phyloP scores from a whole-genome alignment of 2,329 filamentous ascomycete genomes.

The Penicillium sclerotiorum region DNA sequence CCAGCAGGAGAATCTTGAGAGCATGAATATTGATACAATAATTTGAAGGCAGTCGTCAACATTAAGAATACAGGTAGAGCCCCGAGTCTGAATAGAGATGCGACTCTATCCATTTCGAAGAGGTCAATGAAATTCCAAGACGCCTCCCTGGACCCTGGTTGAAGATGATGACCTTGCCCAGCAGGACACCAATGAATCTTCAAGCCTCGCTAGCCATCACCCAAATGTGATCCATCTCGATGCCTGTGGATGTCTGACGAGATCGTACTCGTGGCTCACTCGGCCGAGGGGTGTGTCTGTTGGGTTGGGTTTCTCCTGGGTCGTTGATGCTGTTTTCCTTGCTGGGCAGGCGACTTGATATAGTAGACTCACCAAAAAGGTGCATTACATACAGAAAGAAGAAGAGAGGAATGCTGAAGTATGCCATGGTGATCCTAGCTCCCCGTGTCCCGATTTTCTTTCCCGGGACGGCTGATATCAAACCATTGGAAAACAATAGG shows the following conservation, averaged over 20 bases:
- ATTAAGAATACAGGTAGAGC: too few species aligned
- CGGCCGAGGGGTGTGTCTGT: background rate
- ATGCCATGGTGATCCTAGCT: constrained; percentile 62
- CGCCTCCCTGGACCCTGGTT: too few species aligned
- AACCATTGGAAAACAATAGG: constrained; percentile 71
- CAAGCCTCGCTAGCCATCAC: constrained; percentile 11
- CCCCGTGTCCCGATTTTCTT: constrained; percentile 57
- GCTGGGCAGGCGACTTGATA: constrained; percentile 7
- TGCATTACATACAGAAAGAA: constrained; percentile 57
- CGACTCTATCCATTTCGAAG: too few species aligned
- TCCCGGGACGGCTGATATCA: constrained; percentile 66
- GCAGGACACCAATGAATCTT: background rate
- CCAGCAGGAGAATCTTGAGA: too few species aligned
- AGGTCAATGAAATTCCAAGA: too few species aligned
- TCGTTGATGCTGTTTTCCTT: constrained; percentile 1
- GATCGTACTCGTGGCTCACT: background rate
- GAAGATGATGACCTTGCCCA: too few species aligned
- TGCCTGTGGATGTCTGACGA: background rate
- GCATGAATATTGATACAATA: too few species aligned
- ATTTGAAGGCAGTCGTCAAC: too few species aligned
- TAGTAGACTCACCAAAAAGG: constrained; percentile 37
- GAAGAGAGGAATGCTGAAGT: constrained; percentile 66
- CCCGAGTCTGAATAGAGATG: too few species aligned
- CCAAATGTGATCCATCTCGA: constrained; percentile 16
- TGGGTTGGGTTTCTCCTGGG: background rate